These are phyloP conservation scores for Botrytis squamosa DNA, from an alignment of 2,329 filamentous ascomycete species.

Conservation along the genomic window DNA sequence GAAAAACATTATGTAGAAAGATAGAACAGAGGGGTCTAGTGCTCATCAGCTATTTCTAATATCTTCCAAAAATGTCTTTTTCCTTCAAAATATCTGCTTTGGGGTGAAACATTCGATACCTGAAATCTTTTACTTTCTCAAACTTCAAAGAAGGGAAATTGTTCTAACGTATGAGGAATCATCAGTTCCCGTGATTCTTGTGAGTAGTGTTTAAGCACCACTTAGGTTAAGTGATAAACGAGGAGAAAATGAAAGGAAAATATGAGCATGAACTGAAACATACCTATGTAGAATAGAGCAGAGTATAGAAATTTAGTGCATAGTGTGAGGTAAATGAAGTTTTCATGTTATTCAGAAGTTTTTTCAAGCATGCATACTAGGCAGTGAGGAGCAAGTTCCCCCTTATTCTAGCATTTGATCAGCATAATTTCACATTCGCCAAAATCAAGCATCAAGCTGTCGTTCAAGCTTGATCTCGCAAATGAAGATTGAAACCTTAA, in stretches of 20 bases:
- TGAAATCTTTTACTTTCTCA: not conserved
- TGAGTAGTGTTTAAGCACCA: rapidly evolving
- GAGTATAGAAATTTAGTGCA: rapidly evolving
- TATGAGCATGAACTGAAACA: not conserved
- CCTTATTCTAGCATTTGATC: no score
- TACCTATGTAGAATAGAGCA: not conserved
- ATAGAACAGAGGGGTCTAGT: not conserved
- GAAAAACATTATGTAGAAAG: not conserved
- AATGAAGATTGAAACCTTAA: no score
- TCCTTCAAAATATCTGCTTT: not conserved
- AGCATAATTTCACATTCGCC: no score
- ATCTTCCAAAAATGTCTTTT: not conserved
- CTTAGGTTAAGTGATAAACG: not conserved
- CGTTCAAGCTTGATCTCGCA: no score
- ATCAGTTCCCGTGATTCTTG: not conserved
- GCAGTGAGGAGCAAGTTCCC: no score
- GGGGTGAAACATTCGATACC: not conserved
- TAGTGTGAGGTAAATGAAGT: not conserved
- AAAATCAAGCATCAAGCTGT: no score
- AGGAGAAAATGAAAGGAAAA: not conserved
- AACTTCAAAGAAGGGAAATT: not conserved
- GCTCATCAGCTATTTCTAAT: not conserved
- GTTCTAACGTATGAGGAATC: rapidly evolving
- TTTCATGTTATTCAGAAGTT: not conserved
- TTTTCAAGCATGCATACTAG: not conserved